Conservation (phyloP, 345 rosid species). For the Bruguiera sexangula region DNA sequence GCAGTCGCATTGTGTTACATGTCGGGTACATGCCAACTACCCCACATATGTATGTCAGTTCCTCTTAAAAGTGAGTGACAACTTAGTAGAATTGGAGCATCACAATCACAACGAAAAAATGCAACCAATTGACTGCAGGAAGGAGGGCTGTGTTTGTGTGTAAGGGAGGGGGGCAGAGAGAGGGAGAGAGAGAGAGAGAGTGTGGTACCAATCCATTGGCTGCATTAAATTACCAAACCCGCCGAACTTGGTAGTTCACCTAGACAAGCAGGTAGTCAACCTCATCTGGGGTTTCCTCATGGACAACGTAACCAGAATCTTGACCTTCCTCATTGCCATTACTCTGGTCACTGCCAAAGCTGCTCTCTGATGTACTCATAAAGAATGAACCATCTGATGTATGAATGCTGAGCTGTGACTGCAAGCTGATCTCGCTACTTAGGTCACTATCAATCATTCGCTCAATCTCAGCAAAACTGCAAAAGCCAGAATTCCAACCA, state of each 20-base stretch:
- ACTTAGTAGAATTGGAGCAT: too few relatives aligned
- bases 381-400: constrained; percentile 43
- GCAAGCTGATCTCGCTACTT: constrained; percentile 44
- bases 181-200: neutral
- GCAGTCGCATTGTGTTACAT: too few relatives aligned
- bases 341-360: constrained; percentile 64
- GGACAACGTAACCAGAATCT: constrained; percentile 42
- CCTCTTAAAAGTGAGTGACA: too few relatives aligned
- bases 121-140: neutral
- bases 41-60: too few relatives aligned
- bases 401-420: constrained; percentile 41
- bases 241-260: constrained; percentile 16
- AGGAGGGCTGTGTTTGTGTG: neutral
- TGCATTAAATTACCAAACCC: constrained; percentile 4
- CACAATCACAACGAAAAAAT: too few relatives aligned
- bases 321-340: constrained; percentile 61
- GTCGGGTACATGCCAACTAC: too few relatives aligned
- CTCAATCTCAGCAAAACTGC: constrained; percentile 56
- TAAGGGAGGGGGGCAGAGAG: neutral
- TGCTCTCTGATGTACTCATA: constrained; percentile 56
- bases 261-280: constrained; percentile 47
- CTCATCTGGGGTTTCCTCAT: constrained; percentile 64
- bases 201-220: constrained; percentile 23
- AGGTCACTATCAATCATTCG: constrained; percentile 58
- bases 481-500: constrained; percentile 23